Base-by-base conservation (phyloP, 148 eudicot genomes). In the Polygonum aviculare region DNA sequence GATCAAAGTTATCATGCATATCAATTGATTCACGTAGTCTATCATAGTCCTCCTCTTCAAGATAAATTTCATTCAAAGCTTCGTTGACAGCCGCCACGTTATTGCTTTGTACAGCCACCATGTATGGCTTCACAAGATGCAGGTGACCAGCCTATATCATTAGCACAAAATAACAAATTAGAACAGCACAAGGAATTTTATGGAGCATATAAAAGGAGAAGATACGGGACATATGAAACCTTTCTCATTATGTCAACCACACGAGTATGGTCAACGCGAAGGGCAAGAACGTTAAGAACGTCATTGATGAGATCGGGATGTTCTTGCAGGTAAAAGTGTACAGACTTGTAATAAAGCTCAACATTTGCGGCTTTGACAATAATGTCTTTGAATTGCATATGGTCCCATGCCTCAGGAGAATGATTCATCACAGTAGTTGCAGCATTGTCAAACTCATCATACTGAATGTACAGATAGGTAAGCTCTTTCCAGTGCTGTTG, bases 401-500 rank as follows among this genome's bases (percentile, higher is more conserved):
- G 87, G 74, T 84, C 87, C 87, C 87, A 84, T 47, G 87, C 87
- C 52, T 82, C 87, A 2, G 87, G 87, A 54, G 87, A 84, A 76
- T 84, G 87, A 75, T 84, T 84, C 87, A 84, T 84, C 74, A 84
- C 85, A 50, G 83, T 82, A 22, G 87, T 84, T 22, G 87, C 87
- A 75, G 87, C 87, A 82, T 84, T 84, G 83, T 94, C 98, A 77
- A 90, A 94, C 83, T 94, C 98, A 36, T 94, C 98, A 79, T 94
- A 94, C 69, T 94, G 98, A 80, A 91, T 88, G 74, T 94, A 94
- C 73, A 94, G 79, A 79, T 88, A 94, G 22, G 97, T 92, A 50
- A 94, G 90, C 76, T 94, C 98, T 83, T 87, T 89, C 98, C 98
- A 94, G 85, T 94, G 98, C 52, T 93, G 98, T 74, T 94, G 98